Base-by-base conservation (phyloP, 257 asterid genomes). In the Solanum chilense region DNA sequence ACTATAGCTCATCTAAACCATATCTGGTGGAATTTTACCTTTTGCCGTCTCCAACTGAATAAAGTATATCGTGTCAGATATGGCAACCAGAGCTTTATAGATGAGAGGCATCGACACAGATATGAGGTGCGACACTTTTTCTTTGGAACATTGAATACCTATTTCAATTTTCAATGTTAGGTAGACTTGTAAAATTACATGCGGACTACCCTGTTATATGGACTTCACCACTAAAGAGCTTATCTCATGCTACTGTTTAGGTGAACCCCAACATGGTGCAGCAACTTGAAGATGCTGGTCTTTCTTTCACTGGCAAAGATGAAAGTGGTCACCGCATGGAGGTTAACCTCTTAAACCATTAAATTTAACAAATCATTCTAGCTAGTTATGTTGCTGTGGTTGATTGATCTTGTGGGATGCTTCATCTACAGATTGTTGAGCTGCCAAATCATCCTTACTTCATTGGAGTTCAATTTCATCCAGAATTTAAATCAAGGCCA, bases 21-120 rank as follows among this genome's bases (percentile, higher is more conserved):
- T 25, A 25, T 14, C 44, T 77, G 83, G 83, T 77, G 39, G 14
- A 77, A 44, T 42, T 41, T 78, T 78, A 45, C 41, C 41, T 56
- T 44, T 56, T 86, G 62, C 45, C 16, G 35, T 39, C 44, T 69
- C 39, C 31, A 27, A 39, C 44, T 82, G 44, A 71, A 64, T 41
- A 33, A 66, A 16, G 15, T 73, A n/a, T 73, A 3, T 42, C 21
- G 42, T 70, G 29, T 25, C 49, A 95, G 99, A 88, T 96, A 96
- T 62, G 97, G 93, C 58, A 90, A 82, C 88, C 85, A 18, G 89
- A 92, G 90, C 87, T 94, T 70, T 71, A 85, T 94, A 89, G 99
- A 96, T 88, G 99, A 96, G 94, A 95, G 99, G 88, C 99, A 96
- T 89, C 95, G 99, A 68, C 99, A 96, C 90, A 92, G 99, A 95